Conservation (phyloP, 208 protist genomes). For the Leishmania braziliensis region DNA sequence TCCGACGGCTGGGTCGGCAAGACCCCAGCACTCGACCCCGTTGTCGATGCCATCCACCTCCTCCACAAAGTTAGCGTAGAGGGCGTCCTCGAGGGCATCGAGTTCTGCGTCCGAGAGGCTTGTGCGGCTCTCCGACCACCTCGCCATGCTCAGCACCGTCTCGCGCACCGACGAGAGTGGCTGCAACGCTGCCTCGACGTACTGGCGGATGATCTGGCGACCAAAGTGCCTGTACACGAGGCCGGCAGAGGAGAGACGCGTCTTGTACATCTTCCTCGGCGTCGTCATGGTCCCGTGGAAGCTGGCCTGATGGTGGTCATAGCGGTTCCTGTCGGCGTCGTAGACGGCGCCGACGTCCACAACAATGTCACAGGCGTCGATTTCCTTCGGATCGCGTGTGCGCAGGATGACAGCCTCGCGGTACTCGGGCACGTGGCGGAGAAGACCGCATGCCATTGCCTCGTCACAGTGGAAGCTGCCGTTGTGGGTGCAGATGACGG, state of each 20-base stretch:
- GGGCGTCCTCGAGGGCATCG: slow-evolving; percentile 72
- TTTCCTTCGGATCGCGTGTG: slow-evolving; percentile 77
- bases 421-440: slow-evolving; percentile 78
- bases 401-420: slow-evolving; percentile 67
- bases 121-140: slow-evolving; percentile 35
- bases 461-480: slow-evolving; percentile 97
- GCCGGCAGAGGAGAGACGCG: slow-evolving; percentile 91
- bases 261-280: slow-evolving; percentile 65
- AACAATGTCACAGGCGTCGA: slow-evolving; percentile 84
- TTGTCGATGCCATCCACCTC: slow-evolving; percentile 96
- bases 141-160: slow-evolving; percentile 45
- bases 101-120: slow-evolving; percentile 52
- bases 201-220: slow-evolving; percentile 84
- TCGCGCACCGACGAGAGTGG: slow-evolving; percentile 31
- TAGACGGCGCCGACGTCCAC: slow-evolving; percentile 97
- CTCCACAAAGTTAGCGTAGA: slow-evolving; percentile 93
- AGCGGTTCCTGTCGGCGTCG: slow-evolving; percentile 79
- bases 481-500: slow-evolving; percentile 92
- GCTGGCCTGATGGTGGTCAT: slow-evolving; percentile 95
- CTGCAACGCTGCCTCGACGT: slow-evolving; percentile 53
- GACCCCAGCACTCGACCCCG: slow-evolving; percentile 85
- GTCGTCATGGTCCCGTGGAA: slow-evolving; percentile 93
- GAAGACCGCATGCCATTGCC: slow-evolving; percentile 92
- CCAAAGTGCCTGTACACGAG: slow-evolving; percentile 96
- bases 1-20: slow-evolving; percentile 24